Evolutionary conservation across 768 basidiomycete genomes (phyloP).

Genomic region (Leucosporidium yakuticum): DNA sequence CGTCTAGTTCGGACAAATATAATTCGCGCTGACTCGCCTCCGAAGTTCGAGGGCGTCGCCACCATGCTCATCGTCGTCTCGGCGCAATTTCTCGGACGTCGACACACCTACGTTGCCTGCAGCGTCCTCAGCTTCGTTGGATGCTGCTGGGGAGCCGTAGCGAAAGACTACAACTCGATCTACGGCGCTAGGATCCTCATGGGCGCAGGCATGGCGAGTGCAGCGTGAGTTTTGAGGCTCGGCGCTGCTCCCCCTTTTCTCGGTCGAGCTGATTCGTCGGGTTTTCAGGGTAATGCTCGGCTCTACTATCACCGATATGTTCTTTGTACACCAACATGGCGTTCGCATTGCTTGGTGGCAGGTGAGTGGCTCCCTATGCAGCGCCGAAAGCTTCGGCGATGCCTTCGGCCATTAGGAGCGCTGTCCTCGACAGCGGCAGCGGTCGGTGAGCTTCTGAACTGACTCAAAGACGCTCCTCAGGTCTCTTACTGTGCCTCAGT

Average conservation of each 20-base stretch:
- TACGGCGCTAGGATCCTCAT: background rate
- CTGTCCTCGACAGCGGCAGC: no score
- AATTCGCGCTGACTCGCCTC: no score
- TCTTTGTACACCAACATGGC: background rate
- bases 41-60: background rate
- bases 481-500: background rate
- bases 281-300: background rate
- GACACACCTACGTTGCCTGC: background rate
- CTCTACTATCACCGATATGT: background rate
- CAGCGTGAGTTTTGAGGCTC: background rate
- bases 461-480: no score
- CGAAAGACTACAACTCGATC: background rate
- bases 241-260: no score
- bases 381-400: no score
- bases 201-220: background rate
- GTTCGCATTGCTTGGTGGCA: background rate
- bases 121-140: background rate
- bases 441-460: no score
- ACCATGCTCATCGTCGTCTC: background rate
- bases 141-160: background rate
- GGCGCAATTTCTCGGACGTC: background rate
- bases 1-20: no score
- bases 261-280: background rate
- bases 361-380: no score
- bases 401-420: no score